Base-by-base conservation (phyloP, 345 rosid species). In the Gossypium australe region DNA sequence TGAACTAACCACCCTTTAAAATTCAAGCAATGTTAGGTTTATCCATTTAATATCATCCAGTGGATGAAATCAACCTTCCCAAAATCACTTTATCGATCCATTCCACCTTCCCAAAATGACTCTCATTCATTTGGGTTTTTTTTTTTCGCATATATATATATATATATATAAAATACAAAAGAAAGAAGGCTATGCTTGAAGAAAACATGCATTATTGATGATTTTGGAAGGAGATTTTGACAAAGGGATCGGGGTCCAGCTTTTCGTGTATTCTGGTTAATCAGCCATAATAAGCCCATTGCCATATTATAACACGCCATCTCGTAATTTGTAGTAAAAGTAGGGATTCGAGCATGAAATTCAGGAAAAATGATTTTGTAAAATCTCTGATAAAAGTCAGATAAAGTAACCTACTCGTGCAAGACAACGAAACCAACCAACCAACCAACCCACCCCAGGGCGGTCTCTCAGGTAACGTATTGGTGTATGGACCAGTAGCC, bases 401-500 rank as follows among this genome's bases (percentile, higher is more conserved):
- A 55, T 78, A 52, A 84, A 72, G 78, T 7, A 80, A 75, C 71
- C 77, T 67, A 76, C 57, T 49, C 73, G 74, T 78, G 91, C 84
- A 89, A 68, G 86, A 85, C 85, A 82, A 85, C 84, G 80, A 73
- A 78, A 77, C 80, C 85, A 66, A 81, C 82, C 86, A 53, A 79
- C 82, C 86, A 53, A 79, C 80, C 86, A 53, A 79, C 82, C 86
- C 44, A 79, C 22, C 45, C 20, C 6, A 11, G 0, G 43, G 51
- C 0, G 41, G 13, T 64, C 55, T 43, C 72, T 47, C 88, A 68
- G 89, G 89, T 89, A 76, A 83, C 20, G 81, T 83, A 82, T 83
- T 83, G 91, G 88, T 83, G 58, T 48, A 68, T 27, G 41, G 67
- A 81, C 86, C 77, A 86, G 90, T 82, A 67, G 86, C 88, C 88